phyloP scores from a whole-genome alignment of 352 stramenopile species.

The Phytopythium kandeliae region DNA sequence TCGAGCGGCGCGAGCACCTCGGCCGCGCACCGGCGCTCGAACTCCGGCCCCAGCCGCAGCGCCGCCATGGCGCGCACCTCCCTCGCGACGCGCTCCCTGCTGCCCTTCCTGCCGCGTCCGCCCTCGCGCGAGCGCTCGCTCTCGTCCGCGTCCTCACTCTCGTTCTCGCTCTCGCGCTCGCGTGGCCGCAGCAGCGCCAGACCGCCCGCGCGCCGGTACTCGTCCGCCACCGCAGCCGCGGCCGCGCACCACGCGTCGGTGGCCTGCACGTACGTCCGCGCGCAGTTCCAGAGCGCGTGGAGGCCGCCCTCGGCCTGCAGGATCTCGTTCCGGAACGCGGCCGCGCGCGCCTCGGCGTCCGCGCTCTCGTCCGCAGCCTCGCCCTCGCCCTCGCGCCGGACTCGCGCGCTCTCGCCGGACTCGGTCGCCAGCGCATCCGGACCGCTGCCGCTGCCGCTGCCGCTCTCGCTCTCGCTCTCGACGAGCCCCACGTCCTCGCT shows the following conservation, averaged over 20 bases:
- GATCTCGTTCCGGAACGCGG: conserved; percentile 66
- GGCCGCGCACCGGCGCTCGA: conserved; percentile 36
- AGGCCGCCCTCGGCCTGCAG: conserved; percentile 66
- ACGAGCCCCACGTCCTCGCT: conserved; percentile 50
- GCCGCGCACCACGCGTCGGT: conserved; percentile 59
- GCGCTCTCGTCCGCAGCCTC: not conserved
- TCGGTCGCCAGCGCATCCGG: too few species aligned
- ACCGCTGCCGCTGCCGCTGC: not conserved
- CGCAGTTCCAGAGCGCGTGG: conserved; percentile 70
- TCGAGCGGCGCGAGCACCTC: conserved; percentile 41
- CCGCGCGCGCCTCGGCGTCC: conserved; percentile 18
- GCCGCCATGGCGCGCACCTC: conserved; percentile 27
- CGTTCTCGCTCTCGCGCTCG: not conserved
- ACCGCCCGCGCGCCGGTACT: conserved; percentile 55
- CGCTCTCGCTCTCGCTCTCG: conserved; percentile 20
- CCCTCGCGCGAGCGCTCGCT: conserved; percentile 2
- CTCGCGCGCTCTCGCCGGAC: too few species aligned
- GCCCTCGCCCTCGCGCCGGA: not conserved
- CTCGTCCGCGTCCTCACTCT: not conserved
- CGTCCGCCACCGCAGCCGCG: conserved; percentile 41
- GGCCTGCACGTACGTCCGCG: conserved; percentile 53
- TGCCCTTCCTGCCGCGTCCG: conserved; percentile 6
- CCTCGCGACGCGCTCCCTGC: conserved; percentile 20
- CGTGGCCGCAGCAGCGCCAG: conserved; percentile 51
- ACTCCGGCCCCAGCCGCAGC: conserved; percentile 27